phyloP scores from a whole-genome alignment of 2,329 filamentous ascomycete genomes.

The Colletotrichum camelliae region DNA sequence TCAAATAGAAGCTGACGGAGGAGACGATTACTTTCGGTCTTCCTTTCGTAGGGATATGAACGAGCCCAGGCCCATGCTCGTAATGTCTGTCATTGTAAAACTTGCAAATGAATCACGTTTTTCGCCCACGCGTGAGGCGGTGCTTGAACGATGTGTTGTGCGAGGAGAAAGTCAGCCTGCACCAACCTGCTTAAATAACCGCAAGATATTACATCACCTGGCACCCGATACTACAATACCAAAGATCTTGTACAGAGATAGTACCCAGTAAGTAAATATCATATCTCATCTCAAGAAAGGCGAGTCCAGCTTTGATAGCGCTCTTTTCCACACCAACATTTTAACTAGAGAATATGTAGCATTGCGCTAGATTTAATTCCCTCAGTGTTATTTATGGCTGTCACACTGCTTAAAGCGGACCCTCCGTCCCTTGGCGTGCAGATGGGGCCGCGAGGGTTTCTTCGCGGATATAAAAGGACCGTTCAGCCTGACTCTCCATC shows the following conservation, averaged over 20 bases:
- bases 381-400: background rate
- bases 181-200: too few relatives aligned
- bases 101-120: too few relatives aligned
- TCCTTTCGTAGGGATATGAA: background rate
- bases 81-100: background rate
- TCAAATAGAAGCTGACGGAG: too few relatives aligned
- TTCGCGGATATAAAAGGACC: background rate
- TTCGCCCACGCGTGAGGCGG: too few relatives aligned
- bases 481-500: background rate
- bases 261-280: background rate
- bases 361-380: background rate
- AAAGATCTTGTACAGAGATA: background rate
- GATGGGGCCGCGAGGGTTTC: background rate
- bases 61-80: background rate
- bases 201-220: background rate
- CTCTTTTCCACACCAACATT: too few relatives aligned
- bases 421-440: background rate
- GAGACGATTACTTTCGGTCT: background rate
- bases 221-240: background rate
- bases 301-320: background rate
- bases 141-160: too few relatives aligned
- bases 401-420: background rate
- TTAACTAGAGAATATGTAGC: too few relatives aligned
- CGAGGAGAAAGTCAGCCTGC: too few relatives aligned
- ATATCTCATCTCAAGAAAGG: background rate